phyloP scores from a whole-genome alignment of 306 rosid genomes.

The Dryas drummondii region DNA sequence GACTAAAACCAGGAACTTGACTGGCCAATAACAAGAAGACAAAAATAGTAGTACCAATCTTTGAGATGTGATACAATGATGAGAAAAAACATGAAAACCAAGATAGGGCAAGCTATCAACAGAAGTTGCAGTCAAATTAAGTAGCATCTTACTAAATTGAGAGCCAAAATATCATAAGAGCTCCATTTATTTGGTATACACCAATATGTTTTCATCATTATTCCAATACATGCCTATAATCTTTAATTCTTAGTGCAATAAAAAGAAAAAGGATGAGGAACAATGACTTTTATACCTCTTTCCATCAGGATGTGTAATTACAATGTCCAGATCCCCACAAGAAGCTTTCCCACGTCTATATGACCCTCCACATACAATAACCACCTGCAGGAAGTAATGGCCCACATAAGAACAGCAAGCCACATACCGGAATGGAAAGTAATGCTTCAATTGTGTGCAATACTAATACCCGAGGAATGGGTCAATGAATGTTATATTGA shows the following conservation, averaged over 20 bases:
- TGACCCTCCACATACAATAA: slow-evolving; percentile 86
- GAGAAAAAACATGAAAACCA: background rate
- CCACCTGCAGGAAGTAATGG: slow-evolving; percentile 43
- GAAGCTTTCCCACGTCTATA: slow-evolving; percentile 87
- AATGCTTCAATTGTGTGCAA: slow-evolving; percentile 17
- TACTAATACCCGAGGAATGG: background rate
- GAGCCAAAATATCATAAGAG: background rate
- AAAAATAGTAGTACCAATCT: slow-evolving; percentile 4
- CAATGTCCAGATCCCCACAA: slow-evolving; percentile 90
- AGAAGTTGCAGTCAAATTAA: background rate
- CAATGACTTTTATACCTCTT: slow-evolving; percentile 45
- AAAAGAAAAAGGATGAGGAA: slow-evolving; percentile 8
- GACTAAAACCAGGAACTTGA: slow-evolving; percentile 20
- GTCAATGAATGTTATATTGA: slow-evolving; percentile 4
- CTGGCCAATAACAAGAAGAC: slow-evolving; percentile 6
- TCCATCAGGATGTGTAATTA: slow-evolving; percentile 93
- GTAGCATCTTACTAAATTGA: background rate
- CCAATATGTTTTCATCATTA: background rate
- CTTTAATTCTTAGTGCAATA: background rate
- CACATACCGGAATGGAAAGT: slow-evolving; percentile 13
- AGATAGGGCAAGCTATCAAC: too few species aligned
- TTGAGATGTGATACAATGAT: background rate
- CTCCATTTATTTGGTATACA: background rate
- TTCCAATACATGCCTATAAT: background rate
- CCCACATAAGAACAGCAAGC: slow-evolving; percentile 4